A percentile compares a stretch with the other conserved stretches of the same genome.
Conservation (phyloP, 23 red algal species). For the Agarophyton chilense region DNA sequence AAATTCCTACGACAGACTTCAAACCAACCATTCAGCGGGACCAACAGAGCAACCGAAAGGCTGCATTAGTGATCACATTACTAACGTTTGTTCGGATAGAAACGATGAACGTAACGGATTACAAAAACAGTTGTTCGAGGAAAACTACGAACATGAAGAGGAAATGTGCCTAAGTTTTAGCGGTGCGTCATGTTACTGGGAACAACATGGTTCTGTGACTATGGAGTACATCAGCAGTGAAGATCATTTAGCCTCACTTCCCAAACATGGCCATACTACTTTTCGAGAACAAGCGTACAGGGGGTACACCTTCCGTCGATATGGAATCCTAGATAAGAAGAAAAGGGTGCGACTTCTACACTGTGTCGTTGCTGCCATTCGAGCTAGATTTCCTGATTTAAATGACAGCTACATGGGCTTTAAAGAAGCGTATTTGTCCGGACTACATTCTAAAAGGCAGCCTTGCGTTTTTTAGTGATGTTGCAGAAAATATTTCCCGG, state of each 20-base stretch:
- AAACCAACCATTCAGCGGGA: no score
- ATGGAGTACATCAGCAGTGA: no score
- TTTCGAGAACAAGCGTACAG: not conserved
- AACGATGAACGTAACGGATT: no score
- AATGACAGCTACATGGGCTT: not conserved
- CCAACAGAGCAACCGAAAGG: no score
- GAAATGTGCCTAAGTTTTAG: not conserved
- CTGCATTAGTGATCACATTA: no score
- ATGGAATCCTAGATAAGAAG: not conserved
- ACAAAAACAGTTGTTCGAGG: no score
- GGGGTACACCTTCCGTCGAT: not conserved
- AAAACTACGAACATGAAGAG: no score
- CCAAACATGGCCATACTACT: no score
- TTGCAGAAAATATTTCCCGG: not conserved
- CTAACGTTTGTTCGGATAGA: no score
- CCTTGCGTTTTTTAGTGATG: not conserved
- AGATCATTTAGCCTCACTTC: not conserved
- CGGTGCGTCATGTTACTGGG: slow-evolving; percentile 14
- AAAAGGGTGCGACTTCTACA: not conserved
- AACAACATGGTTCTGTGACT: not conserved
- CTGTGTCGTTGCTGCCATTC: not conserved
- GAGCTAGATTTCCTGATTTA: not conserved
- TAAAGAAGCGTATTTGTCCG: not conserved
- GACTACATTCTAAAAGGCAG: not conserved
- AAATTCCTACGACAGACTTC: no score